These are phyloP conservation scores for Candida saitoana DNA, from an alignment of 805 yeast genomes.

Conservation along the genomic window DNA sequence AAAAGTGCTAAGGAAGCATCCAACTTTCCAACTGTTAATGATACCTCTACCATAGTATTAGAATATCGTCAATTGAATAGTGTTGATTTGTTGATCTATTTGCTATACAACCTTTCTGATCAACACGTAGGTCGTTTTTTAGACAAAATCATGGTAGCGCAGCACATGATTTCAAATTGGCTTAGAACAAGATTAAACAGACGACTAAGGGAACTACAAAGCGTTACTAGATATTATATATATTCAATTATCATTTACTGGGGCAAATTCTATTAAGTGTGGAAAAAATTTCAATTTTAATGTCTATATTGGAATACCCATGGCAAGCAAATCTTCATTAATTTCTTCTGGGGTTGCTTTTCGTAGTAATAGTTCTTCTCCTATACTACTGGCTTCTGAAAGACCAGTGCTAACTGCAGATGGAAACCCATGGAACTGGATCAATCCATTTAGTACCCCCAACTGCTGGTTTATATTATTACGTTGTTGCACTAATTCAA, in stretches of 20 bases:
- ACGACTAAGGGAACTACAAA: too few relatives aligned
- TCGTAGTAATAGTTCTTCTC: conserved; percentile 41
- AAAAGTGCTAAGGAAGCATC: conserved; percentile 92
- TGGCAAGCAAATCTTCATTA: conserved; percentile 62
- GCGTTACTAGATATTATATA: too few relatives aligned
- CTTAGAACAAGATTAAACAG: too few relatives aligned
- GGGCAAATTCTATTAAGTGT: too few relatives aligned
- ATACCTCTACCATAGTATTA: conserved; percentile 71
- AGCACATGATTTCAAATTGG: too few relatives aligned
- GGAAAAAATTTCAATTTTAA: too few relatives aligned
- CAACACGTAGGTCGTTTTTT: background rate
- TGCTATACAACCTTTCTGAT: background rate
- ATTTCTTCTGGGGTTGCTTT: conserved; percentile 70
- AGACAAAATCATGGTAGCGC: conserved; percentile 2
- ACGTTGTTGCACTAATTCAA: conserved; percentile 57
- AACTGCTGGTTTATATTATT: conserved; percentile 65
- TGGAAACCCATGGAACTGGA: conserved; percentile 72
- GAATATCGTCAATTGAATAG: background rate
- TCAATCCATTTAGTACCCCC: conserved; percentile 64
- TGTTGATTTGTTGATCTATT: background rate
- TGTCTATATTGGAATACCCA: conserved; percentile 43
- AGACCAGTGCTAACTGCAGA: conserved; percentile 55
- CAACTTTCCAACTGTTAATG: conserved; percentile 89
- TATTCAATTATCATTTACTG: background rate
- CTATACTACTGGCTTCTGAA: conserved; percentile 14